Conservation (phyloP, 345 rosid species). For the Arabidopsis arenosa region DNA sequence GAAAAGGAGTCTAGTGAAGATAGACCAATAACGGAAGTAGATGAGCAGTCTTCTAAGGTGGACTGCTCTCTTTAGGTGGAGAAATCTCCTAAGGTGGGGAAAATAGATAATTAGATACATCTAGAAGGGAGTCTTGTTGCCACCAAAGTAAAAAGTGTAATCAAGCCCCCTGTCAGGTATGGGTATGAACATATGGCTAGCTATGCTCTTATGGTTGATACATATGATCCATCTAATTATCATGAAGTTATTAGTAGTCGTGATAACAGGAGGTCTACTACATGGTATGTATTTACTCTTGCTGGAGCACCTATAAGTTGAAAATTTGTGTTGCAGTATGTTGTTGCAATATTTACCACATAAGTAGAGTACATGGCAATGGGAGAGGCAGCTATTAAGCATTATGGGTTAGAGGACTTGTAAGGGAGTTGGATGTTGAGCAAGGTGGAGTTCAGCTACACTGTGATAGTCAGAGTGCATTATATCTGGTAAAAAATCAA, state of each 20-base stretch:
- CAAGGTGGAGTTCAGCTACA: not conserved
- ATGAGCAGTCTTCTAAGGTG: not conserved
- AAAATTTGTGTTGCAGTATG: not conserved
- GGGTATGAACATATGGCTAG: not conserved
- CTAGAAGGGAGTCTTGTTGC: not conserved
- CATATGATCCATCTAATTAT: not conserved
- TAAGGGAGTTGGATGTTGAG: not conserved
- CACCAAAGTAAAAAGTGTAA: not conserved
- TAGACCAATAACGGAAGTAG: not conserved
- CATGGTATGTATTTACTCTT: not conserved
- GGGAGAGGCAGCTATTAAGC: constrained; percentile 17
- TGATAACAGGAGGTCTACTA: not conserved
- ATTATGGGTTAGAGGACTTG: not conserved
- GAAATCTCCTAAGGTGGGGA: too few species aligned
- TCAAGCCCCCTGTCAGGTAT: not conserved
- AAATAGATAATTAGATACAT: not conserved
- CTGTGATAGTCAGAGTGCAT: not conserved
- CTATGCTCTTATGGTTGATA: not conserved
- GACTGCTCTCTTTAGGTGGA: too few species aligned
- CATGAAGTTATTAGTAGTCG: not conserved
- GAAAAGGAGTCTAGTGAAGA: not conserved
- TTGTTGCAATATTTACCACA: not conserved
- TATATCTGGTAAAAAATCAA: not conserved
- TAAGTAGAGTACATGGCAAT: not conserved
- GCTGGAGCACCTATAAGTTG: not conserved